Evolutionary conservation across 2,329 filamentous ascomycete species (phyloP).

Genomic region (Elsinoe necatrix): DNA sequence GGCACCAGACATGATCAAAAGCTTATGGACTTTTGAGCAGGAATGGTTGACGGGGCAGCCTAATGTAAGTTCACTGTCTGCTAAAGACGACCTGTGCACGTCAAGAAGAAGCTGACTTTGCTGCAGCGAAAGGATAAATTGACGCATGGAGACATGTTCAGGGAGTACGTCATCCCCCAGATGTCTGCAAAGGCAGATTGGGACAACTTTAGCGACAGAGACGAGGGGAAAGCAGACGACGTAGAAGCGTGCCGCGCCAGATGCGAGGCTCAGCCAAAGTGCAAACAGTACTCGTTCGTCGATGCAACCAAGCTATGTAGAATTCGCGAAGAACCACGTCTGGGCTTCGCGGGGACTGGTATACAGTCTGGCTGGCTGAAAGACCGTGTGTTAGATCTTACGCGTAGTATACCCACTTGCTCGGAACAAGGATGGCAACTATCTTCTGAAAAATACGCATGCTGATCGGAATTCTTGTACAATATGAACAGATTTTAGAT

Average conservation of each 20-base stretch:
- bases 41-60: conserved; percentile 18
- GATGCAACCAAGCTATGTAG: not conserved
- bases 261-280: conserved; percentile 21
- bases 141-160: conserved; percentile 27
- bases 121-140: not conserved
- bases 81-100: too few relatives aligned
- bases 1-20: conserved; percentile 20
- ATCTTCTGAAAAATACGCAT: too few relatives aligned
- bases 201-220: conserved; percentile 23
- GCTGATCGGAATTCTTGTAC: too few relatives aligned
- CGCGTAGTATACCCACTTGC: not conserved
- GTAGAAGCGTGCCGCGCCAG: conserved; percentile 22
- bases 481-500: too few relatives aligned
- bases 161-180: conserved; percentile 22
- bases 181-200: conserved; percentile 20
- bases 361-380: not conserved
- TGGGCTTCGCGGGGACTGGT: not conserved
- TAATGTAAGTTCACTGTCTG: not conserved
- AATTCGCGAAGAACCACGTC: not conserved
- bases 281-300: conserved; percentile 22
- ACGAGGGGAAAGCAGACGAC: conserved; percentile 16
- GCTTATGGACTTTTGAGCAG: conserved; percentile 26
- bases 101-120: not conserved
- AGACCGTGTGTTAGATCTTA: not conserved
- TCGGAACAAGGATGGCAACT: too few relatives aligned